Conservation (phyloP, 2,329 filamentous ascomycete genomes). For the Neospermospora avenae region DNA sequence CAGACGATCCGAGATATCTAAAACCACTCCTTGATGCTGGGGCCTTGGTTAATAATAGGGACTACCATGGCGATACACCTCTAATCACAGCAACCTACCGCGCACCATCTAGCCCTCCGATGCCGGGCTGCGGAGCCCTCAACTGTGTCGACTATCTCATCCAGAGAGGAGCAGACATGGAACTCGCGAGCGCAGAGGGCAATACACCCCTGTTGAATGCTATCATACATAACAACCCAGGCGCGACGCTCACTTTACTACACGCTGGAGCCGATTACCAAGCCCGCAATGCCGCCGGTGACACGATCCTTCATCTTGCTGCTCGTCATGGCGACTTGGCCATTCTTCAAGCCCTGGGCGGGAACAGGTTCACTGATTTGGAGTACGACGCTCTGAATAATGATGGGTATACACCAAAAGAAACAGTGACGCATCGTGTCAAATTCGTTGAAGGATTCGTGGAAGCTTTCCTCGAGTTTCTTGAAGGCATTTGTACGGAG, state of each 20-base stretch:
- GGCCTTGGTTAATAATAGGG: neutral
- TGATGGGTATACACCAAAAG: neutral
- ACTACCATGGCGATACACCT: neutral
- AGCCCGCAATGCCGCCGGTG: too few relatives aligned
- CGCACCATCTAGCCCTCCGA: neutral
- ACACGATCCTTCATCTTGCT: too few relatives aligned
- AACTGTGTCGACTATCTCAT: too few relatives aligned
- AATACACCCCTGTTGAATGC: too few relatives aligned
- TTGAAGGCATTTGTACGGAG: neutral
- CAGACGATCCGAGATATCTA: neutral
- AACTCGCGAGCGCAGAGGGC: too few relatives aligned
- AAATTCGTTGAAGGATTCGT: neutral
- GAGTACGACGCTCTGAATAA: neutral
- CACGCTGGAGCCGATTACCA: too few relatives aligned
- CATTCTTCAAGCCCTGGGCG: too few relatives aligned
- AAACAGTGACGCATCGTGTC: neutral
- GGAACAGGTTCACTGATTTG: neutral
- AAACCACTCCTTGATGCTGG: neutral
- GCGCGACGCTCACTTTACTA: too few relatives aligned
- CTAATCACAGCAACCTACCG: neutral
- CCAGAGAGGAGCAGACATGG: too few relatives aligned
- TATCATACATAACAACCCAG: too few relatives aligned
- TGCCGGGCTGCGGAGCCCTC: too few relatives aligned
- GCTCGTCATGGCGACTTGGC: too few relatives aligned
- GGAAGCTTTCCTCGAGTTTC: neutral